phyloP scores from a whole-genome alignment of 1,284 basidiomycete genomes.

The Moniliella sp. region DNA sequence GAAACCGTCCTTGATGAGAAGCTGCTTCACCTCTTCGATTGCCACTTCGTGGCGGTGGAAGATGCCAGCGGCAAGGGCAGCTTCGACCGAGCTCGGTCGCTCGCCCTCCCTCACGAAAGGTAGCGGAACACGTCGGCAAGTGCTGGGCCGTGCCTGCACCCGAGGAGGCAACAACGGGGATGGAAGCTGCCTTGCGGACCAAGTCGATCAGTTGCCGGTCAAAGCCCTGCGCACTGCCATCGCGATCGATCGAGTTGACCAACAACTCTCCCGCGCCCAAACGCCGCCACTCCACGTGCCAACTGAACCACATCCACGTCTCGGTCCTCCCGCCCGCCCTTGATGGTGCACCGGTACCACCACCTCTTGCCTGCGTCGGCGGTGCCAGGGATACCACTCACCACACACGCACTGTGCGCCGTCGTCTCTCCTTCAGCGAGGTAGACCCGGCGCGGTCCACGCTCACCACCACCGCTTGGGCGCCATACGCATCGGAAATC shows the following conservation, averaged over 20 bases:
- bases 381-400: slow-evolving; percentile 38
- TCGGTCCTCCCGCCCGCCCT: slow-evolving; percentile 68
- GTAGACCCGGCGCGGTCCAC: slow-evolving; percentile 75
- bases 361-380: slow-evolving; percentile 45
- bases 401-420: slow-evolving; percentile 29
- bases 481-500: slow-evolving; percentile 74
- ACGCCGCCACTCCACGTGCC: slow-evolving; percentile 61
- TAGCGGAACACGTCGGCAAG: slow-evolving; percentile 40
- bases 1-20: slow-evolving; percentile 19
- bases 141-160: slow-evolving; percentile 27
- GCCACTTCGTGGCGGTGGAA: slow-evolving; percentile 77
- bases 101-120: slow-evolving; percentile 37
- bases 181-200: slow-evolving; percentile 53
- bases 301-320: slow-evolving; percentile 79
- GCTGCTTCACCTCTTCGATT: slow-evolving; percentile 36
- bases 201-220: slow-evolving; percentile 57
- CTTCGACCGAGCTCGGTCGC: slow-evolving; percentile 44
- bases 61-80: slow-evolving; percentile 85
- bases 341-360: slow-evolving; percentile 98
- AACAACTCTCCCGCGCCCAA: slow-evolving; percentile 88
- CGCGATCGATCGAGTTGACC: slow-evolving; percentile 86
- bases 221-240: slow-evolving; percentile 79
- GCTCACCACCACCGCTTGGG: slow-evolving; percentile 89
- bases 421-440: slow-evolving; percentile 42
- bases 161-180: slow-evolving; percentile 83